These are phyloP conservation scores for Pyrenochaeta sp. DNA, from an alignment of 2,329 filamentous ascomycete genomes.

Conservation along the genomic window DNA sequence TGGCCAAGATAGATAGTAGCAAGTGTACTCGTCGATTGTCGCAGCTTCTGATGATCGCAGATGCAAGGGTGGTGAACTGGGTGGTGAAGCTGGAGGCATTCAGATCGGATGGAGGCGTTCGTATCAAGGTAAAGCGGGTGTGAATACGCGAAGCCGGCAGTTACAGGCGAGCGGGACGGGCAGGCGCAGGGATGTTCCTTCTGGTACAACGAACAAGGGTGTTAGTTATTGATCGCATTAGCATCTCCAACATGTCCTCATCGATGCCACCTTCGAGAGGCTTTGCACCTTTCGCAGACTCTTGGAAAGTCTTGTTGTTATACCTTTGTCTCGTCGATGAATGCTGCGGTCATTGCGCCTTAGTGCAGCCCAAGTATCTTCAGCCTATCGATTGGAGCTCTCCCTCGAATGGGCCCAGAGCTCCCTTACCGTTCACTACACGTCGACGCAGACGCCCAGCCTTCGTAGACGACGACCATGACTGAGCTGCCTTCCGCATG, in stretches of 20 bases:
- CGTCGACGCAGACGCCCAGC: slow-evolving; percentile 15
- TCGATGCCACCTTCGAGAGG: not conserved
- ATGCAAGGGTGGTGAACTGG: not conserved
- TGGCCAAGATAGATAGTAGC: not conserved
- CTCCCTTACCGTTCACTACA: slow-evolving; percentile 26
- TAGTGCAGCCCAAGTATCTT: not conserved
- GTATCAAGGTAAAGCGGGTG: not conserved
- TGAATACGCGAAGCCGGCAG: slow-evolving; percentile 11
- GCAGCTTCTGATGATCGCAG: not conserved
- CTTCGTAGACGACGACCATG: slow-evolving; percentile 27
- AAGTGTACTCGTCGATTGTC: not conserved
- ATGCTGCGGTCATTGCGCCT: not conserved
- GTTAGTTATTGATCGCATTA: not conserved
- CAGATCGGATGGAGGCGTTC: not conserved
- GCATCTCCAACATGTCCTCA: slow-evolving; percentile 19
- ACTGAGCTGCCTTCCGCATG: slow-evolving; percentile 35
- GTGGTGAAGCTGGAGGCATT: not conserved
- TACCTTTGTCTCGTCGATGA: not conserved
- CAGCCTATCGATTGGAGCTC: not conserved
- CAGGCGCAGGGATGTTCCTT: slow-evolving; percentile 14
- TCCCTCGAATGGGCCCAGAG: slow-evolving; percentile 17
- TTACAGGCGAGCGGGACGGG: slow-evolving; percentile 10
- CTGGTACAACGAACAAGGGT: not conserved
- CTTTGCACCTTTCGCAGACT: not conserved
- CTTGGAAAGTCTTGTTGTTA: not conserved